Percentiles rank a stretch among this genome's conserved stretches.
Conservation (phyloP, 2,329 filamentous ascomycete species). For the Aspergillus latus region DNA sequence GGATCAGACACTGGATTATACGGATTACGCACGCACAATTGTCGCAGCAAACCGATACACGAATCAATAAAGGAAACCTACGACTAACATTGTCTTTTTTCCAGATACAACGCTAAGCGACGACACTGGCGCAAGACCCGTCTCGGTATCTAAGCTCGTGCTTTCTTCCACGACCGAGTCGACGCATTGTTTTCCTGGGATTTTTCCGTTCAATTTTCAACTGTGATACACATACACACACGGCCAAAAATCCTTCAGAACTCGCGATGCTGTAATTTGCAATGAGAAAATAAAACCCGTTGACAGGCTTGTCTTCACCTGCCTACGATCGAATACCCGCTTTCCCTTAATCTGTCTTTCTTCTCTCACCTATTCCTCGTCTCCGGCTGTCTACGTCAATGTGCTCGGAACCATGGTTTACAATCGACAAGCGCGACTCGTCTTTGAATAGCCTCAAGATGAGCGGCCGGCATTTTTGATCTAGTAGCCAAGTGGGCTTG, state of each 20-base stretch:
- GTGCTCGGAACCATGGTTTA: neutral
- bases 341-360: neutral
- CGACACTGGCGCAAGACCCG: slow-evolving; percentile 99
- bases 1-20: no score
- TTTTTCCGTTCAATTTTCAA: slow-evolving; percentile 27
- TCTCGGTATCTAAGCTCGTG: slow-evolving; percentile 82
- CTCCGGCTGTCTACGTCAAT: neutral
- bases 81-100: slow-evolving; percentile 17
- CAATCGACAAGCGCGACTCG: slow-evolving; percentile 3
- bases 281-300: slow-evolving; percentile 3
- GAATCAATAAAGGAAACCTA: neutral
- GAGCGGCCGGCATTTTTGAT: neutral
- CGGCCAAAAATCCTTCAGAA: slow-evolving; percentile 7
- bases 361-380: neutral
- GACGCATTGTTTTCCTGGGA: slow-evolving; percentile 19
- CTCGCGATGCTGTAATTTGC: slow-evolving; percentile 21
- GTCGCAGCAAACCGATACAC: neutral
- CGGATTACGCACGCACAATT: neutral
- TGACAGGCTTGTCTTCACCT: slow-evolving; percentile 20
- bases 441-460: slow-evolving; percentile 4
- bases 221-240: slow-evolving; percentile 26
- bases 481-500: slow-evolving; percentile 1
- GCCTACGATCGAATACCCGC: slow-evolving; percentile 9
- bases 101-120: slow-evolving; percentile 99
- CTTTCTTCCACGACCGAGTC: slow-evolving; percentile 38